Percentiles rank a stretch among this genome's conserved stretches.
Conservation (phyloP, 2,329 filamentous ascomycete species). For the Fusarium piperis region DNA sequence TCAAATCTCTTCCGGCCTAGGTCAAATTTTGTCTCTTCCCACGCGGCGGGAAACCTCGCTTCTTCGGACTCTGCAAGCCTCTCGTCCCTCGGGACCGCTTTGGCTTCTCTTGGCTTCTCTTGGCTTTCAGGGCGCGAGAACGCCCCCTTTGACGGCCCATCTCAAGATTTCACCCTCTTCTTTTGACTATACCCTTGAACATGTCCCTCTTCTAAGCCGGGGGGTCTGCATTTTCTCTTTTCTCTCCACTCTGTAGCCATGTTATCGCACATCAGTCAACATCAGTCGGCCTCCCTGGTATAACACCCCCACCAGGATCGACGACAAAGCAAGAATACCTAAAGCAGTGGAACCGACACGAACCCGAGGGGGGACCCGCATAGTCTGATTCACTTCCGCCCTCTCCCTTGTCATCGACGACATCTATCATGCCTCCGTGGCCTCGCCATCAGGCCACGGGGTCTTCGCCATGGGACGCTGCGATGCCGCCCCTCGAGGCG, state of each 20-base stretch:
- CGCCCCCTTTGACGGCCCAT: background rate
- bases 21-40: background rate
- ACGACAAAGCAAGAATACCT: background rate
- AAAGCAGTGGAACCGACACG: constrained; percentile 10
- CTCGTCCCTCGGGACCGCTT: background rate
- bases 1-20: constrained; percentile 27
- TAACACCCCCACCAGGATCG: constrained; percentile 9
- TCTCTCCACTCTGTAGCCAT: background rate
- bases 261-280: constrained; percentile 19
- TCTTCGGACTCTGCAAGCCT: background rate
- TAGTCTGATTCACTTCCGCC: background rate
- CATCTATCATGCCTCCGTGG: constrained; percentile 32
- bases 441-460: constrained; percentile 12
- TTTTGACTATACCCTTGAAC: constrained; percentile 11
- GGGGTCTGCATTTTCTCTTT: background rate
- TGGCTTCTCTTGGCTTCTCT: constrained; percentile 15
- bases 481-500: constrained; percentile 20
- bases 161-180: background rate
- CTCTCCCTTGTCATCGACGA: constrained; percentile 6
- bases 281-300: constrained; percentile 1
- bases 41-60: constrained; percentile 2
- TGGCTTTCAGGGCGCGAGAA: constrained; percentile 1
- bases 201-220: constrained; percentile 2
- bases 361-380: constrained; percentile 1
- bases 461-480: constrained; percentile 19